phyloP scores from a whole-genome alignment of 495 filamentous ascomycete genomes.

The Polyplosphaeria fusca region DNA sequence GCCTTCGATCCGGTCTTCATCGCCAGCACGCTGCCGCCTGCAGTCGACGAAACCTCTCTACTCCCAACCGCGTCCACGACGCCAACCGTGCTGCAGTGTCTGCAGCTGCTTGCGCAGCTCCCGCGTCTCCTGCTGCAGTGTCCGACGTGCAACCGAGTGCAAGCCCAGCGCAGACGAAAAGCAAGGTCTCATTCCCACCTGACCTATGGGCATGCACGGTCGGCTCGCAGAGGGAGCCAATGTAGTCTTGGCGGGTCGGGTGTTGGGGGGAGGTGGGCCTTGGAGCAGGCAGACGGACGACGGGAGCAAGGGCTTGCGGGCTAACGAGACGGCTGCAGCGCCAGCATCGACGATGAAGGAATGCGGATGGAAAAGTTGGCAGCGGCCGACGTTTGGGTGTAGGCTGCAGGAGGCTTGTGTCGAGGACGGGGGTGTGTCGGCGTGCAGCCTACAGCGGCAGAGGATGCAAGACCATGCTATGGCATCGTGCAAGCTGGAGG shows the following conservation, averaged over 20 bases:
- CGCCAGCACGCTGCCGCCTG: slow-evolving; percentile 52
- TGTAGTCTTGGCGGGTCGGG: no score
- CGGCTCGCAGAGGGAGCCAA: no score
- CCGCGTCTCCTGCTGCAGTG: slow-evolving; percentile 37
- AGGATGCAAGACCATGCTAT: not conserved
- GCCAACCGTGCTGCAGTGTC: not conserved
- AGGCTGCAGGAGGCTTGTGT: not conserved
- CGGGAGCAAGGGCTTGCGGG: no score
- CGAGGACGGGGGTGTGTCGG: not conserved
- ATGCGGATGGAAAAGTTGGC: no score
- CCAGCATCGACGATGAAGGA: no score
- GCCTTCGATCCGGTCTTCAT: slow-evolving; percentile 45
- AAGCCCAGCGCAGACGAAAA: slow-evolving; percentile 53
- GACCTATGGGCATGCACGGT: slow-evolving; percentile 57
- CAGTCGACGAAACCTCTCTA: slow-evolving; percentile 24
- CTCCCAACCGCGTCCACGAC: slow-evolving; percentile 32
- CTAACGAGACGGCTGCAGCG: not conserved
- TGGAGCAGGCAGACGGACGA: no score
- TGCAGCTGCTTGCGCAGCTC: slow-evolving; percentile 7
- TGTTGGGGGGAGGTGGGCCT: slow-evolving; percentile 7
- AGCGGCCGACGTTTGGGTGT: no score
- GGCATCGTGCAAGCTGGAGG: not conserved
- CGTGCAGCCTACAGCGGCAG: not conserved
- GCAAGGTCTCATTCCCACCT: slow-evolving; percentile 65
- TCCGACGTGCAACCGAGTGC: slow-evolving; percentile 62